phyloP scores from a whole-genome alignment of 371 early-diverging fungal genomes.

The Mucor saturninus region DNA sequence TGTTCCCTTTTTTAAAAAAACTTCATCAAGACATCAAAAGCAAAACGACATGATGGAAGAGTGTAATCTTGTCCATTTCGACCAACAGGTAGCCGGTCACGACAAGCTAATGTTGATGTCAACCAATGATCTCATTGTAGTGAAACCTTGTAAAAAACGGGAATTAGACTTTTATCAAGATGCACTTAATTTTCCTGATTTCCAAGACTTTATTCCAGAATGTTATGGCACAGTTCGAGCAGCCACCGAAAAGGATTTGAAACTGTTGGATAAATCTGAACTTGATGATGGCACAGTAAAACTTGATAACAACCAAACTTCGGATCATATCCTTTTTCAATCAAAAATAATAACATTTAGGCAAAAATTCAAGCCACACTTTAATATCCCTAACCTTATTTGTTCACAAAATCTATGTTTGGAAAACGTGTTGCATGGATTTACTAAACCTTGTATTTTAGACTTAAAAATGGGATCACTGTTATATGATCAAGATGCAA shows the following conservation, averaged over 20 bases:
- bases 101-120: slow-evolving; percentile 54
- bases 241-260: slow-evolving; percentile 40
- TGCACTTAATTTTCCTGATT: slow-evolving; percentile 53
- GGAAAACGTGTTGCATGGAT: slow-evolving; percentile 75
- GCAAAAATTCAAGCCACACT: neutral
- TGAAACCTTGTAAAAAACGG: slow-evolving; percentile 64
- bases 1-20: neutral
- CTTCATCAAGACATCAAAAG: too few species aligned
- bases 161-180: slow-evolving; percentile 74
- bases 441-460: slow-evolving; percentile 71
- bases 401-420: slow-evolving; percentile 64
- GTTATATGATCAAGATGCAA: slow-evolving; percentile 66
- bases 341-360: neutral
- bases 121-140: slow-evolving; percentile 60
- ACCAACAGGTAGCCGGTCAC: slow-evolving; percentile 77
- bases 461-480: slow-evolving; percentile 82
- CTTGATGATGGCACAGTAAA: slow-evolving; percentile 6
- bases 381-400: slow-evolving; percentile 21
- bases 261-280: slow-evolving; percentile 26
- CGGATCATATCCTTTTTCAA: slow-evolving; percentile 55
- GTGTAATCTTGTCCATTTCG: slow-evolving; percentile 31
- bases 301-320: slow-evolving; percentile 8
- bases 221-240: slow-evolving; percentile 69
- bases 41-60: neutral
- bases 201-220: slow-evolving; percentile 67